Conservation (phyloP, 83 land plant genomes). For the Thuja plicata region DNA sequence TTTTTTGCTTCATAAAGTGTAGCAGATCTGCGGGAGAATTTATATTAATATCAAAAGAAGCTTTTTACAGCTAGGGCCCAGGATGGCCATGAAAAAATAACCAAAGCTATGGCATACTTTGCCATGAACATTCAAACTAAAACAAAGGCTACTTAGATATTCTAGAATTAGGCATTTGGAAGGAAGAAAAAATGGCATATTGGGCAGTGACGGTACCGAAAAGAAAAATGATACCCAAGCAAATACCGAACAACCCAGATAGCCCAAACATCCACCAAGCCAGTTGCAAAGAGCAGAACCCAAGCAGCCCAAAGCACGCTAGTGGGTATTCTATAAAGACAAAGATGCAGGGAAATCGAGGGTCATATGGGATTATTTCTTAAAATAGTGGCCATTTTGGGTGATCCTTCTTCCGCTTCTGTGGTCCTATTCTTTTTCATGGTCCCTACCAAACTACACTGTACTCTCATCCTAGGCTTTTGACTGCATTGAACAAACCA, state of each 20-base stretch:
- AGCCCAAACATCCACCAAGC: conserved; percentile 7
- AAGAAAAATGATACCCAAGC: not conserved
- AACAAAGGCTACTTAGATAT: too few relatives aligned
- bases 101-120: too few relatives aligned
- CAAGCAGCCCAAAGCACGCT: not conserved
- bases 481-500: not conserved
- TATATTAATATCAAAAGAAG: too few relatives aligned
- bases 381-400: not conserved
- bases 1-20: too few relatives aligned
- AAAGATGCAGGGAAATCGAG: not conserved
- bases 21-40: too few relatives aligned
- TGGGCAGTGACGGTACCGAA: not conserved
- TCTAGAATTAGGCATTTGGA: conserved; percentile 10
- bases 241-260: conserved; percentile 1
- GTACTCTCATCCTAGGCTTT: not conserved
- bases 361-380: not conserved
- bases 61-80: too few relatives aligned
- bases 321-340: conserved; percentile 7
- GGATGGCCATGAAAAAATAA: too few relatives aligned
- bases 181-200: conserved; percentile 9
- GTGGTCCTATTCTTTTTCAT: not conserved
- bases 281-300: not conserved
- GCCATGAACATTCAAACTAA: too few relatives aligned
- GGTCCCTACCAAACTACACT: not conserved
- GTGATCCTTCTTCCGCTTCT: not conserved